Base-by-base conservation (phyloP, 2,329 filamentous ascomycete genomes). In the Monosporascus sp. region DNA sequence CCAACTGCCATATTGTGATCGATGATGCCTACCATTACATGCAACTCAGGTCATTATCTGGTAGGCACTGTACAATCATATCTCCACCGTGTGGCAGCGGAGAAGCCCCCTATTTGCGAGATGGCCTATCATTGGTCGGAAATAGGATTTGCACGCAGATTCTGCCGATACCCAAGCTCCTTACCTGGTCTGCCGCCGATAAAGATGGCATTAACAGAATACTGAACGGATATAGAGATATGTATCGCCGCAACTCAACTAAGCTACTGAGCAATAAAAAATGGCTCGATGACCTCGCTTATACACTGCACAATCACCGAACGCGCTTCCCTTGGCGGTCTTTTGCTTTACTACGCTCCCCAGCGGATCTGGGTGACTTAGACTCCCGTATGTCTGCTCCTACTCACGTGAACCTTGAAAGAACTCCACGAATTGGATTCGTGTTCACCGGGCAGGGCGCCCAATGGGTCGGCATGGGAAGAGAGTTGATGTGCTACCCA, bases 1-100 rank as follows among this genome's bases (percentile, higher is more conserved):
- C 60, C 2, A 67, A 68, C 51, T 53, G 54, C 0, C 64, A 66
- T 49, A 52, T 54, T 7, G 54, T 66, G 14, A 42, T 64, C n/a
- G 62, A 65, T 17, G 56, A 60, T 46, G 57, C 55, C 2, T 53
- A 50, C 22, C 20, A 56, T 42, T 57, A 54, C 17, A 14, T 59
- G 18, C 25, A 14, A 1, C 14, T 47, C 5, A 42, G 48, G 18
- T 8, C 5, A 9, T 46, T 57, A 34, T 7, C 5, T 6, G 56
- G 51, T 8, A 53, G 41, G 5, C 53, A 56, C 14, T 45, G 38
- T 9, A 57, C 53, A 17, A 18, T 48, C 15, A 11, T 11, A 25
- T 25, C 18, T 20, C 39, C n/a, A 20, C n/a, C 15, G 20, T 41
- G 24, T 24, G 24, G 24, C 24, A 24, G 24, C 24, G 5, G 24